Base-by-base conservation (phyloP, 2,329 filamentous ascomycete species). In the Sclerotinia minor region DNA sequence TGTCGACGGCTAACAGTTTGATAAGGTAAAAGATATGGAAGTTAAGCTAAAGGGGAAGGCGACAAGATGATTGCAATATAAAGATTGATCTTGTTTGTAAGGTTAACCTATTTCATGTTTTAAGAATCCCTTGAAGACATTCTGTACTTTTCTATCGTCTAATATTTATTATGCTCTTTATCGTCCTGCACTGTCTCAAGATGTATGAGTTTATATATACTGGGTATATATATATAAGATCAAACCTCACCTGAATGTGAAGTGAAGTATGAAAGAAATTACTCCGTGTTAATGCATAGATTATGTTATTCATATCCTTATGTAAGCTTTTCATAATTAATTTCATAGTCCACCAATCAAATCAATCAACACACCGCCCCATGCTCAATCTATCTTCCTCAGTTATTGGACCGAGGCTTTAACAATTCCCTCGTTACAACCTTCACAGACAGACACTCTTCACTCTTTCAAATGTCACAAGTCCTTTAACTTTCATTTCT, bases 401-500 rank as follows among this genome's bases (percentile, higher is more conserved):
- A 29, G 15, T 41, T 41, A 11, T 13, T 58, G 44, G 41, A 65
- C 64, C 64, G 64, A 65, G 64, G 64, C 52, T 65, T 29, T 38
- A 26, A 58, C 52, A 45, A 47, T 55, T 58, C 35, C 41, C 38
- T 26, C 64, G 26, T 47, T 24, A 47, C 44, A 58, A 38, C 17
- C 53, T 47, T 59, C 64, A 65, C 38, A 50, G 64, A 58, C 53
- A 50, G 29, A 29, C 29, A 35, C 38, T 59, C 58, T 49, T 58
- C n/a, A n/a, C n/a, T n/a, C n/a, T n/a, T n/a, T n/a, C 64, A 38
- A 59, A 58, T 65, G 64, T 65, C 26, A 59, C 17, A 55, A 55
- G 24, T 65, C 49, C 50, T 64, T 64, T 45, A 45, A 41, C 49
- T 32, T 44, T 32, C 63, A 35, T 65, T 57, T 65, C 63, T n/a